phyloP scores from a whole-genome alignment of 1,284 basidiomycete species.

The Coniferiporia weirii region DNA sequence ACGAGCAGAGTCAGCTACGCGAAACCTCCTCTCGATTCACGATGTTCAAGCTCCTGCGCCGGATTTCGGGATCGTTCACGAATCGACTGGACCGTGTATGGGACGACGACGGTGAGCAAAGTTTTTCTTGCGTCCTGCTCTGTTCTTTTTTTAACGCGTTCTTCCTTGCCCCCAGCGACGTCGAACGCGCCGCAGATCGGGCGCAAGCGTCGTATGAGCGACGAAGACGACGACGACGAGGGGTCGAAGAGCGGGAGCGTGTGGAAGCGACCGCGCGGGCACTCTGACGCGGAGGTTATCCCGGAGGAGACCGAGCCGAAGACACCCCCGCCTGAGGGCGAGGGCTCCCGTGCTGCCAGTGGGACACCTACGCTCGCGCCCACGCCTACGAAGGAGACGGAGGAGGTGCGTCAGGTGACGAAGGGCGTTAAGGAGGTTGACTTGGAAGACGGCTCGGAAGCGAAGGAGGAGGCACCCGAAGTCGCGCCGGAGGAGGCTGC shows the following conservation, averaged over 20 bases:
- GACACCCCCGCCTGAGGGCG: conserved; percentile 21
- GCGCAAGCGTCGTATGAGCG: conserved; percentile 58
- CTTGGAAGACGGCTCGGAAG: conserved; percentile 37
- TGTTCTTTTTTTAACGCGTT: conserved; percentile 20
- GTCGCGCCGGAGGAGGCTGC: not conserved
- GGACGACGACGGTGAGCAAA: conserved; percentile 63
- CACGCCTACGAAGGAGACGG: conserved; percentile 30
- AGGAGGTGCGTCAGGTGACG: conserved; percentile 62
- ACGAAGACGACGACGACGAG: conserved; percentile 38
- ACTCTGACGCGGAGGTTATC: conserved; percentile 19
- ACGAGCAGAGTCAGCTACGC: not conserved
- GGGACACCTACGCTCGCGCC: conserved; percentile 18
- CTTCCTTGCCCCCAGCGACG: conserved; percentile 44
- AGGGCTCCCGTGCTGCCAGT: conserved; percentile 5
- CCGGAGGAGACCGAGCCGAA: conserved; percentile 16
- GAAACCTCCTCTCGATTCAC: not conserved
- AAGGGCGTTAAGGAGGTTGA: conserved; percentile 65
- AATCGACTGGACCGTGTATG: conserved; percentile 66
- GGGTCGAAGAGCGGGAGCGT: conserved; percentile 27
- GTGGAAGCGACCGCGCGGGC: conserved; percentile 40
- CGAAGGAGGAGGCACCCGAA: not conserved
- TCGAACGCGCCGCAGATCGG: conserved; percentile 66
- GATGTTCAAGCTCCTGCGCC: conserved; percentile 68
- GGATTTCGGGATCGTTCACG: conserved; percentile 65
- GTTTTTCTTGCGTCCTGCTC: conserved; percentile 18